Conservation (phyloP, 192 early-diverging fungal species). For the Piromyces sp. region DNA sequence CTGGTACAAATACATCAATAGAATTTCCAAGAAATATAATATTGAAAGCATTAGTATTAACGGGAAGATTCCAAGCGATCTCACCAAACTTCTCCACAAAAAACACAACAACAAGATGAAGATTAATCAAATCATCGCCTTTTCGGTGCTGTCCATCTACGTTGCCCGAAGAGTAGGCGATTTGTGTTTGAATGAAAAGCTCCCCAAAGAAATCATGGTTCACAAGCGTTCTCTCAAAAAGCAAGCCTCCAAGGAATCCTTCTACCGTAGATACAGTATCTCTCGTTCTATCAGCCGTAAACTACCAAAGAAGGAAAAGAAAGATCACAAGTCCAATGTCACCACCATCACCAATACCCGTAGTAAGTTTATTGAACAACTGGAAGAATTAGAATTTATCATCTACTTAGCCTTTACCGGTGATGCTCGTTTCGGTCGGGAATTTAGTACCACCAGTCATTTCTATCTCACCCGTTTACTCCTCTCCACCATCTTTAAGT, state of each 20-base stretch:
- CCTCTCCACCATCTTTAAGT: not conserved
- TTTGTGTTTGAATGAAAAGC: not conserved
- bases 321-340: not conserved
- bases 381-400: conserved; percentile 4
- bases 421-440: conserved; percentile 16
- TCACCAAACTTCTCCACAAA: not conserved
- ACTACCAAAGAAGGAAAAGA: not conserved
- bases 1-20: not conserved
- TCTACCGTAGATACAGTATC: not conserved
- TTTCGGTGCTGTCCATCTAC: not conserved
- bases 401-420: conserved; percentile 15
- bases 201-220: not conserved
- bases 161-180: not conserved
- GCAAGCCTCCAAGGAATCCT: not conserved
- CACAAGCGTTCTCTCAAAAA: not conserved
- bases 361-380: not conserved
- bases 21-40: not conserved
- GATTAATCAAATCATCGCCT: not conserved
- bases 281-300: not conserved
- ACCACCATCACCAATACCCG: not conserved
- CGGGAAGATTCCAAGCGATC: not conserved
- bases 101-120: not conserved
- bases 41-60: not conserved
- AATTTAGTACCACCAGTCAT: conserved; percentile 2
- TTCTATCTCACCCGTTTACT: not conserved